These are phyloP conservation scores for Leccinum truebloodii DNA, from an alignment of 768 basidiomycete species.

Conservation along the genomic window DNA sequence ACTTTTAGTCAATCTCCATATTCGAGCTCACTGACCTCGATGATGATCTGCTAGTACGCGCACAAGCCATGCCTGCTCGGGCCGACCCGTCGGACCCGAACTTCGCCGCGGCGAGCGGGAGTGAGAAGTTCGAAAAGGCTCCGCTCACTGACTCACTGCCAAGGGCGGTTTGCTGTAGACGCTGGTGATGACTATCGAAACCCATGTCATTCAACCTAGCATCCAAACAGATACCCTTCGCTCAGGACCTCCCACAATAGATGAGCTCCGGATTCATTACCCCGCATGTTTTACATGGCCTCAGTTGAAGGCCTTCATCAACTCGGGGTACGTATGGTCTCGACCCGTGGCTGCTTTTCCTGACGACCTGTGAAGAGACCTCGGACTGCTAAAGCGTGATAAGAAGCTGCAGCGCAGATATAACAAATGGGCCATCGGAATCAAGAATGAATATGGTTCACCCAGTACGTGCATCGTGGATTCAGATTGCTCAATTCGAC, in stretches of 20 bases:
- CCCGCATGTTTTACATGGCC: conserved; percentile 76
- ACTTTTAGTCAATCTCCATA: conserved; percentile 7
- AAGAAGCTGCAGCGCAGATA: conserved; percentile 69
- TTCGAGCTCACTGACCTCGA: neutral
- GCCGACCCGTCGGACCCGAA: neutral
- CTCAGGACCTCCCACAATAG: conserved; percentile 65
- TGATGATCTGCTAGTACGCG: neutral
- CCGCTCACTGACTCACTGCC: neutral
- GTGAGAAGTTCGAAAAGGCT: neutral
- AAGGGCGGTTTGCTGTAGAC: neutral
- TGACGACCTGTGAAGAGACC: conserved; percentile 51
- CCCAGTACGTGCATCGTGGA: conserved; percentile 48
- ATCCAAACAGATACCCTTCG: conserved; percentile 39
- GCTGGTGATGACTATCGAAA: conserved; percentile 22
- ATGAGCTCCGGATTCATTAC: conserved; percentile 67
- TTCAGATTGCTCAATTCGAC: neutral
- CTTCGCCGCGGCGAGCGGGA: neutral
- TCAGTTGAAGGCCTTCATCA: conserved; percentile 75
- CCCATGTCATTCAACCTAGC: neutral
- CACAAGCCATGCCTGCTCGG: neutral
- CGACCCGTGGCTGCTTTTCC: too few relatives aligned
- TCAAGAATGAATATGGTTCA: conserved; percentile 63
- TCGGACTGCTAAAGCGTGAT: conserved; percentile 79
- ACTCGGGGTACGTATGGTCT: conserved; percentile 59
- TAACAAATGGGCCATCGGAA: conserved; percentile 52